Evolutionary conservation across 2,329 filamentous ascomycete species (phyloP), one percentile per base, ranked within the genome.

Genomic region (Curvularia lunata): DNA sequence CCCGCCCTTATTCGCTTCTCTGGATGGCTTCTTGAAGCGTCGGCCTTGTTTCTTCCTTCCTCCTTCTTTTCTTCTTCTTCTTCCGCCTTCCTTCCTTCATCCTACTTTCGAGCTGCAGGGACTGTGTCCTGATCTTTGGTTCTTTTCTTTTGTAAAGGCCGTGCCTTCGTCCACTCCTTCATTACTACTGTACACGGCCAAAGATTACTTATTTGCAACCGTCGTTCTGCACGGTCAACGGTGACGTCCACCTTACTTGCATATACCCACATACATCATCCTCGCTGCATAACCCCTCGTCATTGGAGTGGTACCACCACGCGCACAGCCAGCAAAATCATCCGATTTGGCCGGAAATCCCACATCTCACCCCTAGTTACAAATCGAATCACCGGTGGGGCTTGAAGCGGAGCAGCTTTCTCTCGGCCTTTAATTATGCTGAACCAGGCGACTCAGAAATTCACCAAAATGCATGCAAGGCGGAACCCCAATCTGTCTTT

Each of bases 401-500:
- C 32, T 52, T 23, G 38, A 32, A 50, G 21, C 48, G 16, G 27
- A 55, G 13, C 45, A 27, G 23, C n/a, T 32, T 37, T 16, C 16
- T 49, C n/a, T 54, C 28, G 18, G 40, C 25, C 48, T 34, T 63
- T 61, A 63, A 65, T 65, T 47, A 77, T 77, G 74, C 66, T 76
- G 60, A 70, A 75, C 59, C 75, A 75, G 65, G 68, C 70, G 25
- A 68, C 72, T 27, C 62, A 72, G 38, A 73, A 74, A 58, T 58
- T 71, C 37, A 75, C 70, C 58, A 77, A 67, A 48, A 82, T 82
- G 80, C 77, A 80, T 62, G 78, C 77, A 62, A 74, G 80, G 63
- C 73, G 79, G 59, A 82, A 81, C 64, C 80, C 79, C 13, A 79
- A 77, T 62, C 74, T 81, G 52, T 78, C 77, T n/a, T 76, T 80